phyloP scores from a whole-genome alignment of 1,284 basidiomycete species.

The Sparassis latifolia region DNA sequence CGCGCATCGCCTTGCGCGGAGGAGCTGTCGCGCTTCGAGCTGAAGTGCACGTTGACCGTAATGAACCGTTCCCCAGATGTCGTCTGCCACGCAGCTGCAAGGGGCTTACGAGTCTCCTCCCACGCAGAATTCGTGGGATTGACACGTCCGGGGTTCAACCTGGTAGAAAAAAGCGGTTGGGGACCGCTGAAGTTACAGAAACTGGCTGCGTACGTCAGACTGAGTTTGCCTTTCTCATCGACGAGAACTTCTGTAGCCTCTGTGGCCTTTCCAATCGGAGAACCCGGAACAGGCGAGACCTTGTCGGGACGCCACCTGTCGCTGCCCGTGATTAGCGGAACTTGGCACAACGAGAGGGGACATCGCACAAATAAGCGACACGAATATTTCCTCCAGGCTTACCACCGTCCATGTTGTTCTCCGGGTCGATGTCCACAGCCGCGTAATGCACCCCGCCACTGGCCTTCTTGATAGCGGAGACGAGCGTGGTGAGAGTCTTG shows the following conservation, averaged over 20 bases:
- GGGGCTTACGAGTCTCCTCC: constrained; percentile 54
- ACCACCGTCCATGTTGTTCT: constrained; percentile 55
- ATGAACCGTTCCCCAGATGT: constrained; percentile 40
- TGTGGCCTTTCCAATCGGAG: constrained; percentile 19
- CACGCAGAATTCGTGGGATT: constrained; percentile 52
- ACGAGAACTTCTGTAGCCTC: constrained; percentile 12
- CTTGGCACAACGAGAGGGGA: background rate
- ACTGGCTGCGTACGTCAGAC: constrained; percentile 10
- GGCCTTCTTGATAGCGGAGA: constrained; percentile 40
- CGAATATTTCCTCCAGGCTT: constrained; percentile 62
- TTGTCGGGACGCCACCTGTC: constrained; percentile 22
- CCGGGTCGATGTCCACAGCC: constrained; percentile 45
- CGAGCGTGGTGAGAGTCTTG: constrained; percentile 44
- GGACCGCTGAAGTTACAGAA: too few species aligned
- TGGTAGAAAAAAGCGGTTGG: background rate
- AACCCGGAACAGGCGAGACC: constrained; percentile 20
- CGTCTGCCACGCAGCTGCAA: constrained; percentile 54
- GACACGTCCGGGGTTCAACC: constrained; percentile 62
- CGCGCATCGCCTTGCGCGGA: constrained; percentile 51
- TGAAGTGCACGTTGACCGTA: constrained; percentile 57
- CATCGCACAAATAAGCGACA: constrained; percentile 44
- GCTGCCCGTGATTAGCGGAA: too few species aligned
- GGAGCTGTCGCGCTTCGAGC: constrained; percentile 52
- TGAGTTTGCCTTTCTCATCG: constrained; percentile 14
- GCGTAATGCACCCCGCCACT: constrained; percentile 37